phyloP scores from a whole-genome alignment of 441 rosid species.

The Adansonia grandidieri region DNA sequence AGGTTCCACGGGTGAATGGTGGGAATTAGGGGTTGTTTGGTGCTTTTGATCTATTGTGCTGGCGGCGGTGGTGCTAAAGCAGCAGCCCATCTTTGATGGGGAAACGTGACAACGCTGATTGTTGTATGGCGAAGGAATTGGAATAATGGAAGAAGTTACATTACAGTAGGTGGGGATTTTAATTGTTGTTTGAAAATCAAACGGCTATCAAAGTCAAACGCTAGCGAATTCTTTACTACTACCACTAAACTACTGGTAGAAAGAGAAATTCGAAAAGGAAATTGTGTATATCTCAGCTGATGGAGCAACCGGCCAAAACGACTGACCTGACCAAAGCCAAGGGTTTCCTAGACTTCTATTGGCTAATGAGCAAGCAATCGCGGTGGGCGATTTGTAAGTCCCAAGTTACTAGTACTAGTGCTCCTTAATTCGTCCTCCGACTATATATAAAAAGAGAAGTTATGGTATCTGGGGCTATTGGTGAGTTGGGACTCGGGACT shows the following conservation, averaged over 20 bases:
- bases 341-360: not conserved
- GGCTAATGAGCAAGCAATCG: not conserved
- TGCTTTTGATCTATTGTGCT: not conserved
- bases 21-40: slow-evolving; percentile 20
- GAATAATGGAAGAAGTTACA: not conserved
- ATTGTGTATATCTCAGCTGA: slow-evolving; percentile 3
- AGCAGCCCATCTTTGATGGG: slow-evolving; percentile 55
- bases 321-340: not conserved
- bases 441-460: not conserved
- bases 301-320: not conserved
- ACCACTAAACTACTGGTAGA: not conserved
- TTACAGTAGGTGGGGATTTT: slow-evolving; percentile 17
- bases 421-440: not conserved
- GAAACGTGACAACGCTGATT: not conserved
- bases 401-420: not conserved
- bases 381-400: not conserved
- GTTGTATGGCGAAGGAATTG: not conserved
- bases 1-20: slow-evolving; percentile 29
- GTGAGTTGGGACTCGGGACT: not conserved
- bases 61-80: slow-evolving; percentile 40
- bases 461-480: not conserved
- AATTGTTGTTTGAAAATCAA: slow-evolving; percentile 20
- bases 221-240: not conserved
- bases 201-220: slow-evolving; percentile 22
- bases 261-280: not conserved